Evolutionary conservation across 2,329 filamentous ascomycete species (phyloP).

Genomic region (Cladophialophora carrionii): DNA sequence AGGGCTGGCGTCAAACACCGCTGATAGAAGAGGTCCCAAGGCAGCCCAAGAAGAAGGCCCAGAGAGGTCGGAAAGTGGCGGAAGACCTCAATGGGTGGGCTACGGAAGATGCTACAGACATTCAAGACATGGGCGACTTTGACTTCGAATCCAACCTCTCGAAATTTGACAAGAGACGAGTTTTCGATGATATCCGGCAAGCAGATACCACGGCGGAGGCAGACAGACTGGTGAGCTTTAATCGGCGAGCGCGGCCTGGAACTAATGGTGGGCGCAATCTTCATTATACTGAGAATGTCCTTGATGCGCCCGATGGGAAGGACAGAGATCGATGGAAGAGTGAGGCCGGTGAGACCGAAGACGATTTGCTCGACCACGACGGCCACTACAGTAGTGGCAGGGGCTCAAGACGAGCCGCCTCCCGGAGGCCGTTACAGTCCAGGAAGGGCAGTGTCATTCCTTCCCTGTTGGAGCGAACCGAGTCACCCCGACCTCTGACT

Average conservation of each 20-base stretch:
- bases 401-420: constrained; percentile 49
- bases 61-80: constrained; percentile 49
- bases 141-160: constrained; percentile 88
- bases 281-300: constrained; percentile 88
- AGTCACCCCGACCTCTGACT: constrained; percentile 35
- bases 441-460: constrained; percentile 51
- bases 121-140: constrained; percentile 90
- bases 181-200: constrained; percentile 89
- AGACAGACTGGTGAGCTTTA: constrained; percentile 87
- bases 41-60: constrained; percentile 53
- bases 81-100: constrained; percentile 82
- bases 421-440: constrained; percentile 45
- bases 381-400: constrained; percentile 52
- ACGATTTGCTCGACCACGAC: constrained; percentile 45
- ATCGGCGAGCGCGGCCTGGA: constrained; percentile 67
- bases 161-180: constrained; percentile 89
- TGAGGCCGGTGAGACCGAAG: constrained; percentile 67
- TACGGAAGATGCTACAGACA: constrained; percentile 92
- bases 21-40: constrained; percentile 64
- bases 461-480: constrained; percentile 43
- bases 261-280: constrained; percentile 84
- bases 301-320: constrained; percentile 61
- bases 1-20: constrained; percentile 70
- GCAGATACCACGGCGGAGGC: constrained; percentile 89
- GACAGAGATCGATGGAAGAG: constrained; percentile 65